A percentile compares a stretch with the other conserved stretches of the same genome.
These are phyloP conservation scores for Acanthamoeba comandoni DNA, from an alignment of 208 protist species.

Conservation along the genomic window DNA sequence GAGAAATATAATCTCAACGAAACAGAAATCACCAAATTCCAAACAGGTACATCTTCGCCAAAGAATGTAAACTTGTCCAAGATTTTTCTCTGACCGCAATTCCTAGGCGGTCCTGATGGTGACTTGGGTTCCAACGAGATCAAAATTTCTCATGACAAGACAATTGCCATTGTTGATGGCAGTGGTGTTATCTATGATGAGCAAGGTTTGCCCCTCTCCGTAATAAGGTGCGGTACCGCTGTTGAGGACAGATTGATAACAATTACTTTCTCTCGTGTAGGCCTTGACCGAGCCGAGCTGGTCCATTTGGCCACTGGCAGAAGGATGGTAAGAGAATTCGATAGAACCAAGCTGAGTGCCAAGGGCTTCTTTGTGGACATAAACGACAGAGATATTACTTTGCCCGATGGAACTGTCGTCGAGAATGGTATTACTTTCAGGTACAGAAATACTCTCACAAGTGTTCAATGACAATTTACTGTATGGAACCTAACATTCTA, in stretches of 20 bases:
- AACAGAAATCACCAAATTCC: conserved; percentile 93
- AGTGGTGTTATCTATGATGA: conserved; percentile 94
- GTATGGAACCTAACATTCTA: too few species aligned
- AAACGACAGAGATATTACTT: conserved; percentile 90
- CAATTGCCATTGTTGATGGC: conserved; percentile 94
- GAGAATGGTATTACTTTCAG: conserved; percentile 88
- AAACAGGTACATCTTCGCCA: conserved; percentile 90
- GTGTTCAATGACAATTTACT: too few species aligned
- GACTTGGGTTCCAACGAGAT: conserved; percentile 97
- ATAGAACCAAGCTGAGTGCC: conserved; percentile 88
- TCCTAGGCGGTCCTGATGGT: conserved; percentile 94
- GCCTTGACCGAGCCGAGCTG: conserved; percentile 91
- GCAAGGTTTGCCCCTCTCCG: conserved; percentile 86
- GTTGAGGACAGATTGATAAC: too few species aligned
- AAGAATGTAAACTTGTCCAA: background rate
- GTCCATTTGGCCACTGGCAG: conserved; percentile 89
- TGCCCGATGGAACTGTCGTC: conserved; percentile 89
- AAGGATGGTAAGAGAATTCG: conserved; percentile 91
- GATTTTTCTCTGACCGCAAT: background rate
- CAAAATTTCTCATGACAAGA: conserved; percentile 93
- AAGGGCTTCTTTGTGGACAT: conserved; percentile 93
- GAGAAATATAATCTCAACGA: conserved; percentile 91
- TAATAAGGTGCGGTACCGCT: too few species aligned
- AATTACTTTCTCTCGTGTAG: background rate
- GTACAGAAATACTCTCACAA: too few species aligned